Conservation (phyloP, 2,329 filamentous ascomycete species). For the Fusarium circinatum region DNA sequence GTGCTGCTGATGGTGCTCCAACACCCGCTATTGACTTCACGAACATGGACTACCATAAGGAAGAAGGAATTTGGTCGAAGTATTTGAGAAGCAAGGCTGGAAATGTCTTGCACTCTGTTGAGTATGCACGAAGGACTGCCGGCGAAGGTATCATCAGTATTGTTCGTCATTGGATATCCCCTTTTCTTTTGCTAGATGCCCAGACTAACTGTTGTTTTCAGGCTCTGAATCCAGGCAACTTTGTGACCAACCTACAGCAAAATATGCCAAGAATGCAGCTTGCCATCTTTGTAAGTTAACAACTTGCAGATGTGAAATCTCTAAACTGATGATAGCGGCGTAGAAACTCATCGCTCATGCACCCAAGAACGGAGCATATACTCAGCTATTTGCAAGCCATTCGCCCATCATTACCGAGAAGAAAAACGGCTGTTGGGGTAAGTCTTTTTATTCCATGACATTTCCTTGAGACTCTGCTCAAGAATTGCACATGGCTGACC, state of each 20-base stretch:
- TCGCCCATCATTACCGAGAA: neutral
- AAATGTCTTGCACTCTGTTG: neutral
- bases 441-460: neutral
- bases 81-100: neutral
- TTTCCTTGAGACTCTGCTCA: fast-evolving
- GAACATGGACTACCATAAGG: neutral
- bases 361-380: neutral
- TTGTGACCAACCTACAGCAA: neutral
- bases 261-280: neutral
- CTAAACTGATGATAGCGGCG: fast-evolving
- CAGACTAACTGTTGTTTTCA: fast-evolving
- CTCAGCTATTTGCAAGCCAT: neutral
- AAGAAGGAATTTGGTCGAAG: neutral
- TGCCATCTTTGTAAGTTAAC: neutral
- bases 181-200: neutral
- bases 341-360: neutral
- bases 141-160: neutral
- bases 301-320: fast-evolving
- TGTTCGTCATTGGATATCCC: neutral
- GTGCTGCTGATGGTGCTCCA: neutral
- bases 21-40: neutral
- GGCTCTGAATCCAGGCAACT: neutral
- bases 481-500: neutral
- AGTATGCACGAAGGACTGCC: neutral
- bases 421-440: neutral